These are phyloP conservation scores for Microcyclospora pomicola DNA, from an alignment of 2,329 filamentous ascomycete genomes.

Conservation along the genomic window DNA sequence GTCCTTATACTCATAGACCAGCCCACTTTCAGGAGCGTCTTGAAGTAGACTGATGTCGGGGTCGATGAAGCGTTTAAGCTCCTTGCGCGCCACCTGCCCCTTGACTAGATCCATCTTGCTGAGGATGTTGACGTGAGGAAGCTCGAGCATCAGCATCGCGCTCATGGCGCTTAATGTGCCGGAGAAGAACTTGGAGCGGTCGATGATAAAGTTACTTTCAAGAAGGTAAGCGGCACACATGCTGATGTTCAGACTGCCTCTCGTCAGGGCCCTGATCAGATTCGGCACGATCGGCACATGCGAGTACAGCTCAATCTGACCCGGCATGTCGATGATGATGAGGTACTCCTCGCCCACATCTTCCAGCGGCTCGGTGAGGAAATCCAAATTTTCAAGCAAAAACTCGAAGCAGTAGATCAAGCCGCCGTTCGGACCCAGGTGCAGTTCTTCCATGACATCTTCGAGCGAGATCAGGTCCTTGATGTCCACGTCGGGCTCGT, in stretches of 20 bases:
- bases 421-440: constrained; percentile 79
- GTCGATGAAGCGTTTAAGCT: constrained; percentile 79
- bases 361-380: constrained; percentile 72
- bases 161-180: constrained; percentile 95
- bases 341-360: constrained; percentile 85
- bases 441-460: constrained; percentile 93
- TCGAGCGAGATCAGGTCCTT: constrained; percentile 86
- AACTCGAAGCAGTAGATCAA: constrained; percentile 97
- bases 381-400: constrained; percentile 85
- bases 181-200: constrained; percentile 93
- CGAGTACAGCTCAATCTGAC: constrained; percentile 96
- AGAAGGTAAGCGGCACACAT: constrained; percentile 90
- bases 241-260: constrained; percentile 73
- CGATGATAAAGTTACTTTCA: constrained; percentile 88
- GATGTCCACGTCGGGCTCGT: constrained; percentile 87
- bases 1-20: constrained; percentile 26
- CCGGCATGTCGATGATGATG: constrained; percentile 97
- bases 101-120: constrained; percentile 97
- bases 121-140: constrained; percentile 90
- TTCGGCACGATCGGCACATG: constrained; percentile 85
- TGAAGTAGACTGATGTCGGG: constrained; percentile 73
- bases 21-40: constrained; percentile 52
- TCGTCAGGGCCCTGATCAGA: constrained; percentile 67
- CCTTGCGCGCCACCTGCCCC: constrained; percentile 72
- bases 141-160: constrained; percentile 96